These are phyloP conservation scores for Thelonectria olida DNA, from an alignment of 2,329 filamentous ascomycete species.

Conservation along the genomic window DNA sequence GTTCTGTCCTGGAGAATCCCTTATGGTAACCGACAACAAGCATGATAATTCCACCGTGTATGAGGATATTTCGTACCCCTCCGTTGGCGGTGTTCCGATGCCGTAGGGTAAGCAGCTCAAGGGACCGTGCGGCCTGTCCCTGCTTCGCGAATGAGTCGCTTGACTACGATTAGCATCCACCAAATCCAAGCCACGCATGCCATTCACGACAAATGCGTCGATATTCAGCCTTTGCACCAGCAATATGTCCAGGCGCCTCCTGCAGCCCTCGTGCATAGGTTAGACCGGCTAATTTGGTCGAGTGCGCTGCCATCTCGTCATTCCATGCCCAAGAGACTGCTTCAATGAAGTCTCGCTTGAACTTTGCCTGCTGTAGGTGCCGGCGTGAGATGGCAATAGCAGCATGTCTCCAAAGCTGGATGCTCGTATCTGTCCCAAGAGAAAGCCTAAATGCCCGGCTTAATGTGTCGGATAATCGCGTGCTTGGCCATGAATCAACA, in stretches of 20 bases:
- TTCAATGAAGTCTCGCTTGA: neutral
- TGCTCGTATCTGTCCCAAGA: neutral
- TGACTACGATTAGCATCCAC: no score
- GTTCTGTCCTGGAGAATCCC: no score
- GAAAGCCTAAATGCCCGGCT: neutral
- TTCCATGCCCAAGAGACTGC: neutral
- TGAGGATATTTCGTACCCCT: no score
- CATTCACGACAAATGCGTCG: neutral
- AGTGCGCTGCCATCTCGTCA: neutral
- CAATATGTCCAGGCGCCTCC: neutral
- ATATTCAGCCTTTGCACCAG: neutral
- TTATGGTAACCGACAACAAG: no score
- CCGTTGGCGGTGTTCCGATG: no score
- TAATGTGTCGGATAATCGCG: neutral
- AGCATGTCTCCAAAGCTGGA: neutral
- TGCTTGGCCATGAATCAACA: neutral
- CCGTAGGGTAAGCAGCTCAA: no score
- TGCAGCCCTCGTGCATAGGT: neutral
- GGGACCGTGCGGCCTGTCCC: no score
- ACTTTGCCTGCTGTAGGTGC: neutral
- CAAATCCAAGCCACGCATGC: neutral
- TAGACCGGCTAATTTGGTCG: neutral
- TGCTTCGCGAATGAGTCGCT: no score
- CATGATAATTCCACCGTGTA: no score
- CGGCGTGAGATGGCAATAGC: neutral